These are phyloP conservation scores for Posidonia australis DNA, from an alignment of 106 monocot species.

Conservation along the genomic window DNA sequence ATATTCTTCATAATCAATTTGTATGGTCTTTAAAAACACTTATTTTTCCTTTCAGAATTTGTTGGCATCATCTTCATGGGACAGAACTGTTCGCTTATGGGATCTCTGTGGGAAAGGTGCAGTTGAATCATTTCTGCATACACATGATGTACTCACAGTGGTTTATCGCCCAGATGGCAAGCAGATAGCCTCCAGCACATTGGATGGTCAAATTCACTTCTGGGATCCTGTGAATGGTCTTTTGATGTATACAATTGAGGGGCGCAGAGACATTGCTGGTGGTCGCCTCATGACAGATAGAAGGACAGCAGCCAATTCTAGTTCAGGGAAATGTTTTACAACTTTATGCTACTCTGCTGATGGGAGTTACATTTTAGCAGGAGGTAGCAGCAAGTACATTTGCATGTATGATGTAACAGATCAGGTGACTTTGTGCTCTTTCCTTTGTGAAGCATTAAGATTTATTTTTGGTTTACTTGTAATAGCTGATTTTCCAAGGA, in stretches of 20 bases:
- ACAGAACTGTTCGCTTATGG: constrained; percentile 93
- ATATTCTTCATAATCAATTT: not conserved
- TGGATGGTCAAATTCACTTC: constrained; percentile 92
- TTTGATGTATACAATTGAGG: constrained; percentile 90
- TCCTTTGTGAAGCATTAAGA: not conserved
- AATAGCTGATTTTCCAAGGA: no score
- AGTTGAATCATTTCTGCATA: constrained; percentile 83
- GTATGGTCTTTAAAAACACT: not conserved
- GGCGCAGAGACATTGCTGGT: constrained; percentile 86
- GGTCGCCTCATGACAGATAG: constrained; percentile 94
- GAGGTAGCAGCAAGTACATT: constrained; percentile 89
- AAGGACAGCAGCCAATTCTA: constrained; percentile 73
- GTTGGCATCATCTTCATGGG: constrained; percentile 97
- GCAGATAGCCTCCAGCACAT: constrained; percentile 85
- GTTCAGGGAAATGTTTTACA: constrained; percentile 86
- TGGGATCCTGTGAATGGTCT: constrained; percentile 90
- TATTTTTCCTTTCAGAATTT: constrained; percentile 33
- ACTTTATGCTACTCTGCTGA: constrained; percentile 93
- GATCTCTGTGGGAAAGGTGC: constrained; percentile 96
- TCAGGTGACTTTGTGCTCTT: constrained; percentile 42
- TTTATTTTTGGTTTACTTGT: no score
- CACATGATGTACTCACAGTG: constrained; percentile 90
- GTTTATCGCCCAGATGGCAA: constrained; percentile 96
- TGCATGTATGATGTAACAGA: constrained; percentile 98
- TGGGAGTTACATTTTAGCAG: constrained; percentile 94